Evolutionary conservation across 345 rosid species (phyloP).

Genomic region (Schrenkiella parvula): DNA sequence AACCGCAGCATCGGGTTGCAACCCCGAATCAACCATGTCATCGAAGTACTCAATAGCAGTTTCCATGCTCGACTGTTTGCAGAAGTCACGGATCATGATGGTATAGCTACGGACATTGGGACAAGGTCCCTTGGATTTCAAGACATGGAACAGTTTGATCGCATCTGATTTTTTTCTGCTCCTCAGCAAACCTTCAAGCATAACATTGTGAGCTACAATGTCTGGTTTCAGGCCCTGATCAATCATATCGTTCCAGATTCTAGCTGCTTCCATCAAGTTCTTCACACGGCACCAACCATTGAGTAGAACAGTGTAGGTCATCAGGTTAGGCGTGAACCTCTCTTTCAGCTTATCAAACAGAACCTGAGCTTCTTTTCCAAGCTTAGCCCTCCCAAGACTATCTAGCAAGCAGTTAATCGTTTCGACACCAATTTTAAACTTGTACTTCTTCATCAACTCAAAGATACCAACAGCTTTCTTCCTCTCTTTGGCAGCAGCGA

Average conservation of each 20-base stretch:
- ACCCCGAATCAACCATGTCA: constrained; percentile 66
- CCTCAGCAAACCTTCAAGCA: constrained; percentile 81
- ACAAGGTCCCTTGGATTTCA: constrained; percentile 77
- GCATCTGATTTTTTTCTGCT: constrained; percentile 66
- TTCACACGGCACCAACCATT: constrained; percentile 75
- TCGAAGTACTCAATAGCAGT: constrained; percentile 68
- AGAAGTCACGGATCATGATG: constrained; percentile 58
- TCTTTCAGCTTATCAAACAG: constrained; percentile 66
- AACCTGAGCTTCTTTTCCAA: constrained; percentile 71
- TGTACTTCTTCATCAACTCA: constrained; percentile 87
- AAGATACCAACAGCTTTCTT: constrained; percentile 82
- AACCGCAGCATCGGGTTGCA: constrained; percentile 60
- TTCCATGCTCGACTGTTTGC: constrained; percentile 72
- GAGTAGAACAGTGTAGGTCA: constrained; percentile 70
- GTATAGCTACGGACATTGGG: constrained; percentile 74
- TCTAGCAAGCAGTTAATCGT: constrained; percentile 74
- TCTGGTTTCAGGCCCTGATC: constrained; percentile 81
- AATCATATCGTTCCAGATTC: constrained; percentile 83
- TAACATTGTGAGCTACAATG: constrained; percentile 58
- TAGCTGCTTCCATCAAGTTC: constrained; percentile 90
- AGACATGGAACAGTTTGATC: constrained; percentile 71
- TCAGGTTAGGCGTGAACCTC: constrained; percentile 69
- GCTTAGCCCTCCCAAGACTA: constrained; percentile 77
- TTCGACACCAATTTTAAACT: constrained; percentile 58
- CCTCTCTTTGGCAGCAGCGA: constrained; percentile 90